phyloP scores from a whole-genome alignment of 2,329 filamentous ascomycete genomes.

The Fusarium sacchari region DNA sequence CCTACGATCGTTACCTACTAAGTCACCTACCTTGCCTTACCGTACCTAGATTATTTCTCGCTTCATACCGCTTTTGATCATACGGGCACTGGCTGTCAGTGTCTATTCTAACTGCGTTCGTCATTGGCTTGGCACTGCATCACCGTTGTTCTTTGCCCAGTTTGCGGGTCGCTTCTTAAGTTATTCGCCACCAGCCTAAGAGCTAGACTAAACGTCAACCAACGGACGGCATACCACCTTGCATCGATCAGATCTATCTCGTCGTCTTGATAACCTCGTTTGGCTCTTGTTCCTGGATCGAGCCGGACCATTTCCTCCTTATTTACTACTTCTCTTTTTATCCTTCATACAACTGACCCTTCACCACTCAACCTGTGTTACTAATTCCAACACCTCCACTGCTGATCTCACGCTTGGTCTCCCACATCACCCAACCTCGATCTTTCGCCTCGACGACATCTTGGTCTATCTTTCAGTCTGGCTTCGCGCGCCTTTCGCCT shows the following conservation, averaged over 20 bases:
- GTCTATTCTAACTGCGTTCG: background rate
- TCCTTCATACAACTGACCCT: background rate
- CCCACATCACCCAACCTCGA: background rate
- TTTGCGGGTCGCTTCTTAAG: conserved; percentile 14
- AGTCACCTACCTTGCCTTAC: conserved; percentile 5
- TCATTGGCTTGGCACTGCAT: conserved; percentile 25
- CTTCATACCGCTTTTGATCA: background rate
- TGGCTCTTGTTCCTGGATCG: conserved; percentile 9
- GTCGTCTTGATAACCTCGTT: conserved; percentile 14
- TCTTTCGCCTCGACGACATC: conserved; percentile 4
- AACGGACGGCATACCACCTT: conserved; percentile 18
- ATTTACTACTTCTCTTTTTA: background rate
- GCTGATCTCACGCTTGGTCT: background rate
- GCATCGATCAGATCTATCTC: conserved; percentile 3
- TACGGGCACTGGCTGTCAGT: conserved; percentile 1
- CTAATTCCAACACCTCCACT: background rate
- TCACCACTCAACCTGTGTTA: background rate
- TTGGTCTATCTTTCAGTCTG: conserved; percentile 55
- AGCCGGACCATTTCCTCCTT: background rate
- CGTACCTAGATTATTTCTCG: background rate
- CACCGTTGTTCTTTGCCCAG: conserved; percentile 21
- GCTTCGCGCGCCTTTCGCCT: conserved; percentile 66
- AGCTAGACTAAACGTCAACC: conserved; percentile 8
- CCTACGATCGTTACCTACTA: background rate
- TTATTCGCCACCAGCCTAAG: conserved; percentile 32